Evolutionary conservation across 2,329 filamentous ascomycete species (phyloP), one percentile per base, ranked within the genome.

Genomic region (Fusarium fujikuroi): DNA sequence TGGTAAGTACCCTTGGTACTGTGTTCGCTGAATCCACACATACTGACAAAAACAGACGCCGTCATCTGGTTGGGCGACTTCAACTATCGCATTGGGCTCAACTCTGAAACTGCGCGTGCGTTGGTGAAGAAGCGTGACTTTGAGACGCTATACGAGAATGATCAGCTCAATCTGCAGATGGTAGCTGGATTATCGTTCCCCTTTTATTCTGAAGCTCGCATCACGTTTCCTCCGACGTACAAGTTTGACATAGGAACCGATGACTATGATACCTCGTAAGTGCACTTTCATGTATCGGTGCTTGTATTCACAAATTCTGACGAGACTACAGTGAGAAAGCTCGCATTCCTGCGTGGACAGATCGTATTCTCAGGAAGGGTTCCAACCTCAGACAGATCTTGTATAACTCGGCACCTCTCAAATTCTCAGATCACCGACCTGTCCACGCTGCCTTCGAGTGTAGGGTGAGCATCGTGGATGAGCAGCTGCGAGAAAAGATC

Each of bases 61-160:
- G 92, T 98, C 40, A 92, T 98, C 60, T 99, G 96, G 95, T 88
- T 98, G 46, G 96, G 96, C 9, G 96, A 99, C 81, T 99, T 99
- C 85, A 99, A 99, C 80, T 99, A 99, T 82, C 92, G 96, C 23
- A 97, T 99, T 76, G 95, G 95, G 2, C 87, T 98, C 64, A 88
- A 88, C 49, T 91, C 94, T 73, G 94, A 97, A 43, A 91, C 88
- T 67, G 93, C 94, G 12, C 92, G 93, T 74, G 88, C 91, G 37
- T 84, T 97, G 15, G 90, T 97, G 61, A 89, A 92, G 76, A 87
- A 89, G 61, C 86, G 89, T 32, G 92, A 98, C 77, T 85, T 97
- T 16, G 93, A 92, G 63, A 91, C 88, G 23, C 84, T 98, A 56
- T 97, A 97, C 79, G 93, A 96, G 70, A 97, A 98, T 77, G 95